Evolutionary conservation across 768 basidiomycete species (phyloP).

Genomic region (Pleurotus giganteus): DNA sequence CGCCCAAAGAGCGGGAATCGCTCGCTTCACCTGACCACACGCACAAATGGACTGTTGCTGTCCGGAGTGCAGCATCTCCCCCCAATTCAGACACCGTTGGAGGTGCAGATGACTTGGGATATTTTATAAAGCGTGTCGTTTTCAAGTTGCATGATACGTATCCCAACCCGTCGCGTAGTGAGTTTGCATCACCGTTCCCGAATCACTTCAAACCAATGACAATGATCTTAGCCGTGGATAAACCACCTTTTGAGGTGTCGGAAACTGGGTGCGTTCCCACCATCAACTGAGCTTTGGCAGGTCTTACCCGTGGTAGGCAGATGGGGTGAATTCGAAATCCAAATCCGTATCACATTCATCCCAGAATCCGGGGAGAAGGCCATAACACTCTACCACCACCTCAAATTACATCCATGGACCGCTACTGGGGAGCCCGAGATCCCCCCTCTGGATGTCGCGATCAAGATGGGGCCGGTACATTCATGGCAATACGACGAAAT

Average conservation of each 20-base stretch:
- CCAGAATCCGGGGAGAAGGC: conserved; percentile 90
- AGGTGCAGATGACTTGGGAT: conserved; percentile 84
- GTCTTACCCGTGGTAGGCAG: conserved; percentile 31
- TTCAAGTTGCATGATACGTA: conserved; percentile 99
- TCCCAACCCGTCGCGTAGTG: conserved; percentile 85
- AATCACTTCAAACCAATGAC: conserved; percentile 1
- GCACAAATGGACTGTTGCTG: conserved; percentile 94
- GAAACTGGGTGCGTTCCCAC: conserved; percentile 76
- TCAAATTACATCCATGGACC: conserved; percentile 93
- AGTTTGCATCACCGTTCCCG: conserved; percentile 25
- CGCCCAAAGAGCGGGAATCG: conserved; percentile 63
- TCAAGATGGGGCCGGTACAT: conserved; percentile 77
- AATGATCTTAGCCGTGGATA: conserved; percentile 69
- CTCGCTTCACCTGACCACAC: conserved; percentile 73
- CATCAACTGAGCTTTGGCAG: background rate
- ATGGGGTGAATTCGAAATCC: conserved; percentile 99
- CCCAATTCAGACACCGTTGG: conserved; percentile 77
- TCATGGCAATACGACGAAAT: conserved; percentile 99
- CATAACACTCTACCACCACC: conserved; percentile 83
- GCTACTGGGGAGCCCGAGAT: conserved; percentile 61
- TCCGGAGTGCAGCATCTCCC: conserved; percentile 82
- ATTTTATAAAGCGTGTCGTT: conserved; percentile 93
- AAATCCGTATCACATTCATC: conserved; percentile 88
- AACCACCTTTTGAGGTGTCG: conserved; percentile 90
- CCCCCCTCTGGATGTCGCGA: conserved; percentile 63